Evolutionary conservation across 176 grass and related monocot genomes (phyloP).

Genomic region (Ensete glaucum): DNA sequence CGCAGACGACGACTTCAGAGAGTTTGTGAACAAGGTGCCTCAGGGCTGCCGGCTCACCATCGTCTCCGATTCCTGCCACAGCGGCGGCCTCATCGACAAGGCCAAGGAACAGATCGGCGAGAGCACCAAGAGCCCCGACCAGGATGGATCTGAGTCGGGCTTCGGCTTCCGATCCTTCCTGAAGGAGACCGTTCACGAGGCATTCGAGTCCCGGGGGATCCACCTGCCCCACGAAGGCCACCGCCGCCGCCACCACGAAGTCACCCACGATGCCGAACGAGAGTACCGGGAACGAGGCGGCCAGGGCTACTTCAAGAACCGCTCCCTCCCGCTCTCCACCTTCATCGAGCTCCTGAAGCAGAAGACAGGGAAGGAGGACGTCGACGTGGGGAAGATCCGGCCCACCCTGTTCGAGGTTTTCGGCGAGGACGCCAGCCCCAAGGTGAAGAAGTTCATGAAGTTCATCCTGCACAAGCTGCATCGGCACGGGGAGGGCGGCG

Average conservation of each 20-base stretch:
- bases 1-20: constrained; percentile 80
- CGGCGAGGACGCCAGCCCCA: constrained; percentile 72
- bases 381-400: constrained; percentile 69
- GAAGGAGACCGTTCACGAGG: constrained; percentile 42
- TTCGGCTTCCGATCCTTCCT: constrained; percentile 62
- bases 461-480: constrained; percentile 28
- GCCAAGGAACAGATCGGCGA: constrained; percentile 94
- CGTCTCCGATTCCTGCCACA: constrained; percentile 92
- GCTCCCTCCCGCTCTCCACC: constrained; percentile 31
- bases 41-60: constrained; percentile 75
- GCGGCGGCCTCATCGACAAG: constrained; percentile 76
- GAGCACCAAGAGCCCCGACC: constrained; percentile 42
- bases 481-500: background rate
- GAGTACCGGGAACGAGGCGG: constrained; percentile 22
- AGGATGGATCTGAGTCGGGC: constrained; percentile 43
- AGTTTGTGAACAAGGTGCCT: constrained; percentile 66
- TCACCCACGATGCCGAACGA: constrained; percentile 15
- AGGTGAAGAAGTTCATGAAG: constrained; percentile 93
- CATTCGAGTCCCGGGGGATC: constrained; percentile 53
- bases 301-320: constrained; percentile 45
- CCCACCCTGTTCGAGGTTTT: constrained; percentile 69
- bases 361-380: constrained; percentile 64
- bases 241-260: constrained; percentile 15
- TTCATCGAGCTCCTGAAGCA: constrained; percentile 23
- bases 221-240: constrained; percentile 35